Evolutionary conservation across 1,284 basidiomycete genomes (phyloP), one percentile per base, ranked within the genome.

Genomic region (Papiliotrema nemorosa): DNA sequence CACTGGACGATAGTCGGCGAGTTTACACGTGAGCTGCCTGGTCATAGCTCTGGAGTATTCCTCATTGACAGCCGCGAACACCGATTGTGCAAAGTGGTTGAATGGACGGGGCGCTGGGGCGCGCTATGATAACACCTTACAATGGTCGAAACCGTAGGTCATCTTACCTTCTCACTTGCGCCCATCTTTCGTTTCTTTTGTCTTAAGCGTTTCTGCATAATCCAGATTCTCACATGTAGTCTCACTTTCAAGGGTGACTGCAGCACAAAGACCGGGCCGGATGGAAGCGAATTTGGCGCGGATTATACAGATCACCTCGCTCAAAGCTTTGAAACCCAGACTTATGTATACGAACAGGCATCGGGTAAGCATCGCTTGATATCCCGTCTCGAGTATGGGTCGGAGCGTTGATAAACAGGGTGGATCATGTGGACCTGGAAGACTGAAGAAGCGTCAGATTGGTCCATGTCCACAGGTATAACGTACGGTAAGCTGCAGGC

Each of bases 1-100:
- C 78, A 90, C 20, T 88, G 86, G 87, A 78, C 82, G n/a, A 78
- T 91, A 40, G 87, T 90, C 24, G 89, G 89, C 44, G 90, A 92
- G 74, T 91, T 87, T 82, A 82, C 86, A 0, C 80, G 87, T 47
- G 85, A 86, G 10, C 77, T 79, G 87, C 90, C n/a, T n/a, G n/a
- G n/a, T n/a, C n/a, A n/a, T n/a, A n/a, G n/a, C n/a, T n/a, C n/a
- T n/a, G n/a, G n/a, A n/a, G n/a, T n/a, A n/a, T n/a, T 66, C 9
- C 2, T 5, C 1, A 3, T 13, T 26, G 7, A 12, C 29, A 67
- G 66, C 63, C 6, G 63, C 66, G 16, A 58, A 62, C 44, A 63
- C 62, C 26, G 67, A 68, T 45, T 70, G 70, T 46, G 70, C 70
- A 2, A 55, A 46, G 20, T 73, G 68, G 66, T 74, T 88, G 47